These are phyloP conservation scores for Arabidopsis suecica DNA, from an alignment of 345 rosid genomes.

Conservation along the genomic window DNA sequence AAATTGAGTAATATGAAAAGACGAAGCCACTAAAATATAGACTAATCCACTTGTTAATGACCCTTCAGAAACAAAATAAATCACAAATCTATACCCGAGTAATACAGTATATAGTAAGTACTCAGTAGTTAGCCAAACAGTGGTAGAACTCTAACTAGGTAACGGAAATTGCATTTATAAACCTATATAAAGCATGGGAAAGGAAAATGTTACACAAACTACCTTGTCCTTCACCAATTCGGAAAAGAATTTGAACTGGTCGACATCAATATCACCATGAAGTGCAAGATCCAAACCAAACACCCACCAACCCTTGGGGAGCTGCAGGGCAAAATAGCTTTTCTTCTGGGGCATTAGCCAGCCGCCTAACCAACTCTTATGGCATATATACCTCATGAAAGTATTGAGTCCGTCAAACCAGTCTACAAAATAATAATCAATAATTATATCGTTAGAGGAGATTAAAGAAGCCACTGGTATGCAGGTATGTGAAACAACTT, in stretches of 20 bases:
- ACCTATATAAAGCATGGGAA: background rate
- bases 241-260: slow-evolving; percentile 97
- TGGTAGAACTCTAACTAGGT: slow-evolving; percentile 24
- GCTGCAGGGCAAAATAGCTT: slow-evolving; percentile 97
- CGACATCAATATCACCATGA: slow-evolving; percentile 96
- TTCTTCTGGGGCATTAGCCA: slow-evolving; percentile 99
- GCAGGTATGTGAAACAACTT: slow-evolving; percentile 20
- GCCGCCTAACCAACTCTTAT: slow-evolving; percentile 99
- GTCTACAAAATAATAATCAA: slow-evolving; percentile 51
- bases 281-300: slow-evolving; percentile 99
- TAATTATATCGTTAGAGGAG: slow-evolving; percentile 12
- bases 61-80: slow-evolving; percentile 8
- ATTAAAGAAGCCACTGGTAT: slow-evolving; percentile 24
- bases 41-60: slow-evolving; percentile 1
- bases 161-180: slow-evolving; percentile 1
- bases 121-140: background rate
- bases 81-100: background rate
- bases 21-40: slow-evolving; percentile 24
- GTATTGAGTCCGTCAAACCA: slow-evolving; percentile 99
- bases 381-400: slow-evolving; percentile 98
- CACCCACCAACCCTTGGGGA: slow-evolving; percentile 95
- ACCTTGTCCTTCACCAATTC: slow-evolving; percentile 82
- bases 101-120: background rate
- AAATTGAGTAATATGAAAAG: slow-evolving; percentile 17
- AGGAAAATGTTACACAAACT: slow-evolving; percentile 34